Conservation (phyloP, 148 eudicot genomes). For the Camellia granthamiana region DNA sequence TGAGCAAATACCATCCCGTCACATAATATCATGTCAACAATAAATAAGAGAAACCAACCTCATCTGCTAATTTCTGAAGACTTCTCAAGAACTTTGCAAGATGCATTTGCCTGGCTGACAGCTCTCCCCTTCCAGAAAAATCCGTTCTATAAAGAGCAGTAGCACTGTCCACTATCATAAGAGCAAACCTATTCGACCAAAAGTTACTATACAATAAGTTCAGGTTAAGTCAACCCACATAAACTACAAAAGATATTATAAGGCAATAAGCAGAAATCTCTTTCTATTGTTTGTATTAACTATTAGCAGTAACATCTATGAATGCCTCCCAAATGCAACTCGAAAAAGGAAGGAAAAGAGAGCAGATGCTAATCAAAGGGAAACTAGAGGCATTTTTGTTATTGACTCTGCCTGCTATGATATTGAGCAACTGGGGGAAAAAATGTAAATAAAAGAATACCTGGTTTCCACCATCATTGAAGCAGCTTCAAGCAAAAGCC, state of each 20-base stretch:
- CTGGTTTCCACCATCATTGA: constrained; percentile 99
- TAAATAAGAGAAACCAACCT: constrained; percentile 36
- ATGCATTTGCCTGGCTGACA: constrained; percentile 97
- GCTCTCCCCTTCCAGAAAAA: constrained; percentile 96
- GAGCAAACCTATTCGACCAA: constrained; percentile 68
- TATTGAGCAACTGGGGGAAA: background rate
- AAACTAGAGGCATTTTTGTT: background rate
- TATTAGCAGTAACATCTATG: background rate
- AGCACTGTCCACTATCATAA: constrained; percentile 96
- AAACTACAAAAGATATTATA: background rate
- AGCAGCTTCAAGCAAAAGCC: constrained; percentile 98
- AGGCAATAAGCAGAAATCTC: background rate
- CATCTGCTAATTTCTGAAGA: constrained; percentile 96
- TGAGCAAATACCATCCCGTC: background rate
- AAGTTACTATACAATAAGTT: background rate
- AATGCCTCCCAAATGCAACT: background rate
- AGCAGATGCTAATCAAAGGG: background rate
- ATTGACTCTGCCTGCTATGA: background rate
- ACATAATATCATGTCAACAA: background rate
- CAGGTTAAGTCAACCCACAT: background rate
- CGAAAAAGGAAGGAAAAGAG: background rate
- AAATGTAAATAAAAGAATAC: constrained; percentile 24
- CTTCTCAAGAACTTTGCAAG: constrained; percentile 92
- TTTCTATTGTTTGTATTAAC: background rate
- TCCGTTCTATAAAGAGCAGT: constrained; percentile 97